Conservation (phyloP, 371 early-diverging fungal species). For the Umbelopsis sp. region DNA sequence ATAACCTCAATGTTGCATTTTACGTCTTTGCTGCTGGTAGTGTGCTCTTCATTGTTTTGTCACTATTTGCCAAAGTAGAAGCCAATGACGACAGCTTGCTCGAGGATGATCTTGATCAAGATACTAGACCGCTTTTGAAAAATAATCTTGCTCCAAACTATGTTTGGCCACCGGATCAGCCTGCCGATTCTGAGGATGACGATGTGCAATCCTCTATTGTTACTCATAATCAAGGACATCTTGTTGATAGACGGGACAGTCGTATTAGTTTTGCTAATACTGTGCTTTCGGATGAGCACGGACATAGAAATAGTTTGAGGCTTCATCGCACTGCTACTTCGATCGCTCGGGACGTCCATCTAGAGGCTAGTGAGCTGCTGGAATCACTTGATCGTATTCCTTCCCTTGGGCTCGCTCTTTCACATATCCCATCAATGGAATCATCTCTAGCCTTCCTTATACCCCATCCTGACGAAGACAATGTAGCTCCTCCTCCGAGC, state of each 20-base stretch:
- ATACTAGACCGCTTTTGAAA: slow-evolving; percentile 6
- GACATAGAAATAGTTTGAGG: slow-evolving; percentile 18
- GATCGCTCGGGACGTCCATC: slow-evolving; percentile 35
- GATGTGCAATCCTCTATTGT: not conserved
- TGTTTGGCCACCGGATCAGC: not conserved
- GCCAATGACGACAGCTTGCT: not conserved
- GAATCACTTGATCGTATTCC: slow-evolving; percentile 38
- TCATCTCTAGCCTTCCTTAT: slow-evolving; percentile 46
- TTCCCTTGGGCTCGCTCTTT: slow-evolving; percentile 46
- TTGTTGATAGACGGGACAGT: slow-evolving; percentile 28
- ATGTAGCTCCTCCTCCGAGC: slow-evolving; percentile 26
- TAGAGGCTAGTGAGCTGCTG: slow-evolving; percentile 30
- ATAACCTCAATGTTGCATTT: slow-evolving; percentile 36
- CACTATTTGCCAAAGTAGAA: slow-evolving; percentile 21
- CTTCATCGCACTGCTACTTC: slow-evolving; percentile 35
- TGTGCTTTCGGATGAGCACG: slow-evolving; percentile 27
- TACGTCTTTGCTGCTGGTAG: slow-evolving; percentile 46
- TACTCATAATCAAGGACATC: not conserved
- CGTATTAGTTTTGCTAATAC: slow-evolving; percentile 44
- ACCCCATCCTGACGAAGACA: slow-evolving; percentile 25
- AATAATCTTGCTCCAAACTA: not conserved
- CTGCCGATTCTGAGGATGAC: not conserved
- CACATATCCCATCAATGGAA: slow-evolving; percentile 48
- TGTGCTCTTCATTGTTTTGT: slow-evolving; percentile 22
- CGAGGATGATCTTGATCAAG: not conserved